Base-by-base conservation (phyloP, 257 asterid genomes). In the Echites panduratus region DNA sequence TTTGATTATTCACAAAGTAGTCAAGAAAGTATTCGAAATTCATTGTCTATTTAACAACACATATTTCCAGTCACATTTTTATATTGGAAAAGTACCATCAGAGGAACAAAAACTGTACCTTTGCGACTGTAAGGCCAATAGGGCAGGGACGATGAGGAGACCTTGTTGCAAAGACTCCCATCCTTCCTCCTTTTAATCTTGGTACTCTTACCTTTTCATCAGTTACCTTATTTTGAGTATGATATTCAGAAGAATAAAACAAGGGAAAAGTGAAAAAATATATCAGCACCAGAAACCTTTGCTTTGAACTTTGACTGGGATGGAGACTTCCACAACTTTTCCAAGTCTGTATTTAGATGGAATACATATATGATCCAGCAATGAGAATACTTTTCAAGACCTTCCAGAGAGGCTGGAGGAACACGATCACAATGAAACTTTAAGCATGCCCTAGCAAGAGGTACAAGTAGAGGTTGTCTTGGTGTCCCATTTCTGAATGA, bases 121-220 rank as follows among this genome's bases (percentile, higher is more conserved):
- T 95, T 47, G 98, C 98, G 73, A 95, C 97, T 52, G 99, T 92
- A 63, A 95, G 90, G 65, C 99, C 99, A 79, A 95, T 86, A 24
- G 98, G 98, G 79, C 97, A 90, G 32, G 90, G 98, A 16, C 99
- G 98, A 83, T 95, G 99, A n/a, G 99, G 99, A 78, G 99, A 85
- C 82, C 99, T 88, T 10, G 99, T 90, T 56, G 98, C 97, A 84
- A 95, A 95, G 71, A 95, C 88, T 66, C 98, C 99, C 84, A 87
- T 79, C 83, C 82, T 92, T 75, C 83, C 93, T 62, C 99, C 99
- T 69, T 87, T 82, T 69, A 95, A 85, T 70, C 88, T 86, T 16
- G 99, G 99, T 58, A 95, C 97, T 82, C 93, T 89, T 64, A 95
- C 99, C 98, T 90, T 70, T 76, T 68, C 75, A 80, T 68, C 71